Evolutionary conservation across 495 filamentous ascomycete genomes (phyloP).

Genomic region (Lasiosphaeria ovina): DNA sequence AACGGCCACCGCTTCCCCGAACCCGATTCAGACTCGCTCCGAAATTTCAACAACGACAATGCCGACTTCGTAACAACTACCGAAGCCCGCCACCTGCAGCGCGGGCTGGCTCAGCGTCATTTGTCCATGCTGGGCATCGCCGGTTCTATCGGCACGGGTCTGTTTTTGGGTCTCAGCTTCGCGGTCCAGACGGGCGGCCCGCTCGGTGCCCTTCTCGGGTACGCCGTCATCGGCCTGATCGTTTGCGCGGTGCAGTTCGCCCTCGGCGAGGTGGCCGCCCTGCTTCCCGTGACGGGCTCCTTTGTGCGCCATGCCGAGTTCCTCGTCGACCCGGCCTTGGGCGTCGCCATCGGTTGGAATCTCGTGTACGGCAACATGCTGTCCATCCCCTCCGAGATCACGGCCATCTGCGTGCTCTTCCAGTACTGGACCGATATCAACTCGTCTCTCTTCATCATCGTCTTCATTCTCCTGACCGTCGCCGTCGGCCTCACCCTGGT

Average conservation of each 20-base stretch:
- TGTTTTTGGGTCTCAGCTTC: constrained; percentile 49
- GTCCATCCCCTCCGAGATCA: constrained; percentile 59
- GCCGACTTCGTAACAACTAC: constrained; percentile 30
- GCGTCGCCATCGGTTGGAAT: constrained; percentile 73
- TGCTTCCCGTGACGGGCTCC: constrained; percentile 58
- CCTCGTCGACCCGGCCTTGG: constrained; percentile 72
- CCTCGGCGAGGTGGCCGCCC: constrained; percentile 60
- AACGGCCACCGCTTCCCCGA: neutral
- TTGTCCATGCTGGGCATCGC: constrained; percentile 49
- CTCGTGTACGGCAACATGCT: constrained; percentile 49
- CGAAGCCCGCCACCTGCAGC: constrained; percentile 39
- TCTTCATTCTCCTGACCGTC: constrained; percentile 55
- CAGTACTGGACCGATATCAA: constrained; percentile 57
- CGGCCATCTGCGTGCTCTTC: constrained; percentile 59
- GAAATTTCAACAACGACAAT: constrained; percentile 9
- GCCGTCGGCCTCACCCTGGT: constrained; percentile 53
- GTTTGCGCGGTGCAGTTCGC: constrained; percentile 53
- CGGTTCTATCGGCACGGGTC: constrained; percentile 54
- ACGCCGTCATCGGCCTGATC: constrained; percentile 50
- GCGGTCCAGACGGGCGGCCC: constrained; percentile 49
- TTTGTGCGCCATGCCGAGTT: constrained; percentile 67
- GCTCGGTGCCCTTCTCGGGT: constrained; percentile 52
- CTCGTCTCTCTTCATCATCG: constrained; percentile 52
- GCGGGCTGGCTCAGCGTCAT: constrained; percentile 45
- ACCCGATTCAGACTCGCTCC: neutral